Evolutionary conservation across 495 filamentous ascomycete species (phyloP).

Genomic region (Apodospora peruviana): DNA sequence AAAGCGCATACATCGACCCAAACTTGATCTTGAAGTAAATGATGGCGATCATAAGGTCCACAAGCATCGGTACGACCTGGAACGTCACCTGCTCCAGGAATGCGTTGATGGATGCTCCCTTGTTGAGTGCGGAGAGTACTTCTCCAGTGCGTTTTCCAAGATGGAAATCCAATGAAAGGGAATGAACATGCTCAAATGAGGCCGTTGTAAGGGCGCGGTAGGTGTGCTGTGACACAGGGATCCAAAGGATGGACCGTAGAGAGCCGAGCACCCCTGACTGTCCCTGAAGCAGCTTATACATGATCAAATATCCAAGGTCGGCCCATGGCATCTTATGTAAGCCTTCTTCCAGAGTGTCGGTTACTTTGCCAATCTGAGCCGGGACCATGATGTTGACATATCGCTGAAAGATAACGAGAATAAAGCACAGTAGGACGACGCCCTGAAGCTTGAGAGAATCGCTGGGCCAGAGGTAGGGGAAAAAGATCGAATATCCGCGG

Average conservation of each 20-base stretch:
- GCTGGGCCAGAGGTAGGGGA: conserved; percentile 90
- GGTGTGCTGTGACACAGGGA: conserved; percentile 92
- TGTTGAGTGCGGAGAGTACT: conserved; percentile 89
- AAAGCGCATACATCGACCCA: conserved; percentile 87
- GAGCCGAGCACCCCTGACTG: conserved; percentile 81
- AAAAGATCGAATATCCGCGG: conserved; percentile 80
- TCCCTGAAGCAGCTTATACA: conserved; percentile 82
- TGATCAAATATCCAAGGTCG: conserved; percentile 69
- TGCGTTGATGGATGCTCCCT: conserved; percentile 91
- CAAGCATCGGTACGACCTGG: conserved; percentile 87
- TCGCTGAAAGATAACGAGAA: conserved; percentile 70
- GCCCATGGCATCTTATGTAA: conserved; percentile 22
- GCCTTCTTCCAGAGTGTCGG: conserved; percentile 49
- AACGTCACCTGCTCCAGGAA: conserved; percentile 96
- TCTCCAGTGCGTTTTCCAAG: conserved; percentile 95
- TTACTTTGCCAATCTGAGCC: conserved; percentile 67
- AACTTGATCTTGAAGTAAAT: conserved; percentile 75
- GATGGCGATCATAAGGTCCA: conserved; percentile 84
- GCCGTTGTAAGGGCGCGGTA: conserved; percentile 92
- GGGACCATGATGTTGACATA: conserved; percentile 78
- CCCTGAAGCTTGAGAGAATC: conserved; percentile 67
- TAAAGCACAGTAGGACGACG: conserved; percentile 72
- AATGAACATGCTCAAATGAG: conserved; percentile 94
- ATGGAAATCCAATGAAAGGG: conserved; percentile 92
- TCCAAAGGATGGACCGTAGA: conserved; percentile 77